Conservation (phyloP, 2,329 filamentous ascomycete species). For the Thelonectria rubi region DNA sequence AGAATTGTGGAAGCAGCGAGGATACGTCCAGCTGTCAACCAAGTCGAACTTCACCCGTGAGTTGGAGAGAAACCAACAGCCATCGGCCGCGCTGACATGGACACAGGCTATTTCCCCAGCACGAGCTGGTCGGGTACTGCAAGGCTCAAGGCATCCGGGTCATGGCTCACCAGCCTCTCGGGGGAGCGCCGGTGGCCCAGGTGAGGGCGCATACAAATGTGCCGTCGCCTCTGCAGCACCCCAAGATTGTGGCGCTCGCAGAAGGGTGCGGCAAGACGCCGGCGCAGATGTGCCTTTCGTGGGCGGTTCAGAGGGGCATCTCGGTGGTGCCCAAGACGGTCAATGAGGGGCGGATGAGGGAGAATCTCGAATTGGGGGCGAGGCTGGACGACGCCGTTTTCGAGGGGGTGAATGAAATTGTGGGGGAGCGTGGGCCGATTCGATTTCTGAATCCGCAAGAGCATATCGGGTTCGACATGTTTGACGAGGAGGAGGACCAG, state of each 20-base stretch:
- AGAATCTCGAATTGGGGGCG: neutral
- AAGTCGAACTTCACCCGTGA: constrained; percentile 6
- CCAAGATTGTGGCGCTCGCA: constrained; percentile 7
- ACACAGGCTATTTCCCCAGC: constrained; percentile 2
- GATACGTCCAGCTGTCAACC: constrained; percentile 3
- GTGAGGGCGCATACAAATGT: neutral
- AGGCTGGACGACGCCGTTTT: neutral
- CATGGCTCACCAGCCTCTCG: constrained; percentile 6
- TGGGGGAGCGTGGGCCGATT: neutral
- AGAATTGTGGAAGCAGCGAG: neutral
- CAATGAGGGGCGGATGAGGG: neutral
- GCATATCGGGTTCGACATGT: constrained; percentile 1
- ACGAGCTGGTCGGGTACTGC: neutral
- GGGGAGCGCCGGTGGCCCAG: neutral
- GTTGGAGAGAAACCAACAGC: neutral
- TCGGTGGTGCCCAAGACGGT: neutral
- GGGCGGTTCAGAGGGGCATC: neutral
- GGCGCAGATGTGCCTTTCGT: neutral
- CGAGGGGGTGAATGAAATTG: neutral
- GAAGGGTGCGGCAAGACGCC: constrained; percentile 7
- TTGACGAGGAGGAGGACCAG: constrained; percentile 1
- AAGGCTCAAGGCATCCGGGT: neutral
- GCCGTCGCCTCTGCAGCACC: neutral
- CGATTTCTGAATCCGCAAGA: constrained; percentile 1
- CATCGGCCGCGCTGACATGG: constrained; percentile 2